Conservation (phyloP, 1,284 basidiomycete species). For the Ceraceosorus guamensis region DNA sequence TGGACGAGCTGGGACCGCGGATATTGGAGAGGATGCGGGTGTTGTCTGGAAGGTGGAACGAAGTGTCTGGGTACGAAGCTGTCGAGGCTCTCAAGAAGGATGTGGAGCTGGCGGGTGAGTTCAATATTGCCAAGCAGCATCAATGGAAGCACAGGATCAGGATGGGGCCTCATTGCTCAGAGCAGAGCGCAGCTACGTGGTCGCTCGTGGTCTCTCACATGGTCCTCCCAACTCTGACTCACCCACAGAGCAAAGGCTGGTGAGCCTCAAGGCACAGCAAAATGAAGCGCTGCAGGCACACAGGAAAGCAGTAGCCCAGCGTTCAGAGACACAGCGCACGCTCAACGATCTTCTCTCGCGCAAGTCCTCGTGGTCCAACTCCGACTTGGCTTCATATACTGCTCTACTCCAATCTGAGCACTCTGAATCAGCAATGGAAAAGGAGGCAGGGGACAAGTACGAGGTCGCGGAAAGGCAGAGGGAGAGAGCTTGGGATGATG, state of each 20-base stretch:
- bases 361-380: conserved; percentile 33
- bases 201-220: not conserved
- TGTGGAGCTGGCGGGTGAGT: conserved; percentile 17
- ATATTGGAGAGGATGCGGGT: not conserved
- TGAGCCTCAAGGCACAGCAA: conserved; percentile 13
- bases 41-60: conserved; percentile 27
- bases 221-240: too few species aligned
- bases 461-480: conserved; percentile 29
- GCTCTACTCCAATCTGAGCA: conserved; percentile 39
- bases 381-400: conserved; percentile 37
- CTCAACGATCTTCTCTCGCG: conserved; percentile 41
- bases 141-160: too few species aligned
- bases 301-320: conserved; percentile 23
- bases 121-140: not conserved
- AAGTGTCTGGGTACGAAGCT: conserved; percentile 28
- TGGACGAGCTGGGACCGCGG: not conserved
- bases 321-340: conserved; percentile 27
- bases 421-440: conserved; percentile 20
- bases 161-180: too few species aligned
- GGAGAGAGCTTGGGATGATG: conserved; percentile 32
- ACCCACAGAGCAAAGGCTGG: conserved; percentile 15
- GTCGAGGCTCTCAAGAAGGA: conserved; percentile 26
- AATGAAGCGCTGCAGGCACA: conserved; percentile 22
- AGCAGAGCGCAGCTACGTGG: not conserved
- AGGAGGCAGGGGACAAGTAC: conserved; percentile 21